phyloP scores from a whole-genome alignment of 176 grass and related monocot species.

The Zoysia japonica region DNA sequence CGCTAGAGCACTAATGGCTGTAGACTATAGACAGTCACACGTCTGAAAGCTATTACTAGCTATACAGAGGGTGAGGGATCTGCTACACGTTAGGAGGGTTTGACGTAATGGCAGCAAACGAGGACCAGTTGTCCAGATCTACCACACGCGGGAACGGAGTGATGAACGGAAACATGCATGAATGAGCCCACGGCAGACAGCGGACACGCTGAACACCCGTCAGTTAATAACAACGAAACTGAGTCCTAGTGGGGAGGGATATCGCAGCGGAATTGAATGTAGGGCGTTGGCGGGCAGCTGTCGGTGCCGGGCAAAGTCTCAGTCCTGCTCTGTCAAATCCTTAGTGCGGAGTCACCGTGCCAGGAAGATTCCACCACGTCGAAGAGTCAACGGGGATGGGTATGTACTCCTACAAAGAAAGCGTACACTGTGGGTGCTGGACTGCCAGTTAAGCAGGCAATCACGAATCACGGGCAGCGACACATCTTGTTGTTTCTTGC shows the following conservation, averaged over 20 bases:
- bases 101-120: slow-evolving; percentile 19
- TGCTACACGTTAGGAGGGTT: slow-evolving; percentile 25
- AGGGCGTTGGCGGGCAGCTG: slow-evolving; percentile 36
- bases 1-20: no score
- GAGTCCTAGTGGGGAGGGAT: slow-evolving; percentile 6
- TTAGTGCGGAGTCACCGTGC: slow-evolving; percentile 9
- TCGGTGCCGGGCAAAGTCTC: slow-evolving; percentile 32
- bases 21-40: background rate
- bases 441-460: slow-evolving; percentile 38
- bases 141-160: slow-evolving; percentile 2
- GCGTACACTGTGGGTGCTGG: background rate
- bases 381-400: slow-evolving; percentile 24
- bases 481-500: background rate
- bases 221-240: slow-evolving; percentile 30
- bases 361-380: slow-evolving; percentile 31
- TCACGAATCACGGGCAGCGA: slow-evolving; percentile 25
- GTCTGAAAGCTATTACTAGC: slow-evolving; percentile 23
- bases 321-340: slow-evolving; percentile 2
- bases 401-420: background rate
- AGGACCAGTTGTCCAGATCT: slow-evolving; percentile 40
- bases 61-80: slow-evolving; percentile 18
- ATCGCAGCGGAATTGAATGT: slow-evolving; percentile 29
- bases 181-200: slow-evolving; percentile 20
- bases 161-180: background rate
- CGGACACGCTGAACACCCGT: slow-evolving; percentile 2